A percentile compares a stretch with the other conserved stretches of the same genome.
These are phyloP conservation scores for Coniella vitis DNA, from an alignment of 2,329 filamentous ascomycete genomes.

Conservation along the genomic window DNA sequence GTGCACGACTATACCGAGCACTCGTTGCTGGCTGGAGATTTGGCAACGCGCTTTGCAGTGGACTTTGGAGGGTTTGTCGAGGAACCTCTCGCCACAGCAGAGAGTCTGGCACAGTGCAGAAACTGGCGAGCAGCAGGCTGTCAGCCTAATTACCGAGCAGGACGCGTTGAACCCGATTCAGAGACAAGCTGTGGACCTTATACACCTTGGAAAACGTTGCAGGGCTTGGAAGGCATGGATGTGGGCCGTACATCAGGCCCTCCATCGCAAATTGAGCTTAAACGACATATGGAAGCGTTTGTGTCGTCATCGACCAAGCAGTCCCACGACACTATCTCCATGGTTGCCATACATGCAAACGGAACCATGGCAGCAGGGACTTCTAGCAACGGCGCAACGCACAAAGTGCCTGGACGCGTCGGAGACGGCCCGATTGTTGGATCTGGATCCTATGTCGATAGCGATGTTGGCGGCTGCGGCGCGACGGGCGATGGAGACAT, in stretches of 20 bases:
- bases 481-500: conserved; percentile 51
- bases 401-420: conserved; percentile 49
- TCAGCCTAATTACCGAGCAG: conserved; percentile 44
- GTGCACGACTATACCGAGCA: conserved; percentile 47
- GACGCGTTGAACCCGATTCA: conserved; percentile 37
- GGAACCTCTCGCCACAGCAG: conserved; percentile 36
- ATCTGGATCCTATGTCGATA: conserved; percentile 49
- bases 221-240: conserved; percentile 17
- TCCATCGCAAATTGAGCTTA: conserved; percentile 2
- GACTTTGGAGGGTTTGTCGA: conserved; percentile 40
- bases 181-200: conserved; percentile 41
- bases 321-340: conserved; percentile 48
- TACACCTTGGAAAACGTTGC: conserved; percentile 20
- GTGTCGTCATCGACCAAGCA: conserved; percentile 17
- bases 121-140: conserved; percentile 37
- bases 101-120: conserved; percentile 32
- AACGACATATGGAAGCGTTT: not conserved
- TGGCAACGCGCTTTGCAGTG: conserved; percentile 46
- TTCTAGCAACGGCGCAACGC: conserved; percentile 47
- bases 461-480: conserved; percentile 46
- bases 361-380: conserved; percentile 48
- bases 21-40: conserved; percentile 42
- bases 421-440: conserved; percentile 50
- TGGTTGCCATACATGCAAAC: conserved; percentile 37
- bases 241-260: not conserved